Evolutionary conservation across 495 filamentous ascomycete genomes (phyloP).

Genomic region (Echria macrotheca): DNA sequence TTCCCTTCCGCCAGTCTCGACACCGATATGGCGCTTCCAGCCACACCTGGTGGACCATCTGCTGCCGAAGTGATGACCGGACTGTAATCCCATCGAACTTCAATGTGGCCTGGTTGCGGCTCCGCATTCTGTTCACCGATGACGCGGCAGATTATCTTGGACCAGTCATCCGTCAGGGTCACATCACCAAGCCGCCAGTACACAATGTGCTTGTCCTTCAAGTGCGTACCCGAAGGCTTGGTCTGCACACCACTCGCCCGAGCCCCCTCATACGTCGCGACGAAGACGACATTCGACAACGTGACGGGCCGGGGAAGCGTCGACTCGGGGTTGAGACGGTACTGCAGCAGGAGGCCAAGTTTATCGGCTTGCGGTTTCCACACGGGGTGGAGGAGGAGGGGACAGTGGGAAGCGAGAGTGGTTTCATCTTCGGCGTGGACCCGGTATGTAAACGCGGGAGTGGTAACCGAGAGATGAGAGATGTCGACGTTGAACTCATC

Average conservation of each 20-base stretch:
- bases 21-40: slow-evolving; percentile 60
- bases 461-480: slow-evolving; percentile 62
- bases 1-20: slow-evolving; percentile 40
- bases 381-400: slow-evolving; percentile 68
- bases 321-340: slow-evolving; percentile 76
- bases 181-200: slow-evolving; percentile 87
- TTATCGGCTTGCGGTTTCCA: slow-evolving; percentile 84
- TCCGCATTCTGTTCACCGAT: slow-evolving; percentile 64
- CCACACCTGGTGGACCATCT: slow-evolving; percentile 38
- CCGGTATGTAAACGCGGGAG: slow-evolving; percentile 91
- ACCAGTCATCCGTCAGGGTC: slow-evolving; percentile 51
- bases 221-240: slow-evolving; percentile 72
- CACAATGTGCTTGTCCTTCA: slow-evolving; percentile 79
- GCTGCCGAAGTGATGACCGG: slow-evolving; percentile 22
- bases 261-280: slow-evolving; percentile 69
- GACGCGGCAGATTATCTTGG: slow-evolving; percentile 77
- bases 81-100: slow-evolving; percentile 75
- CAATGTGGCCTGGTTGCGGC: slow-evolving; percentile 69
- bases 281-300: slow-evolving; percentile 75
- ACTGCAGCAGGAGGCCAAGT: slow-evolving; percentile 75
- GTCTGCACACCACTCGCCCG: slow-evolving; percentile 60
- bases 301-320: slow-evolving; percentile 48
- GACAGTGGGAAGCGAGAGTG: slow-evolving; percentile 55
- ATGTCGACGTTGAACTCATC: slow-evolving; percentile 79
- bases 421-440: slow-evolving; percentile 69